phyloP scores from a whole-genome alignment of 1,284 basidiomycete genomes.

The Malassezia obtusa region DNA sequence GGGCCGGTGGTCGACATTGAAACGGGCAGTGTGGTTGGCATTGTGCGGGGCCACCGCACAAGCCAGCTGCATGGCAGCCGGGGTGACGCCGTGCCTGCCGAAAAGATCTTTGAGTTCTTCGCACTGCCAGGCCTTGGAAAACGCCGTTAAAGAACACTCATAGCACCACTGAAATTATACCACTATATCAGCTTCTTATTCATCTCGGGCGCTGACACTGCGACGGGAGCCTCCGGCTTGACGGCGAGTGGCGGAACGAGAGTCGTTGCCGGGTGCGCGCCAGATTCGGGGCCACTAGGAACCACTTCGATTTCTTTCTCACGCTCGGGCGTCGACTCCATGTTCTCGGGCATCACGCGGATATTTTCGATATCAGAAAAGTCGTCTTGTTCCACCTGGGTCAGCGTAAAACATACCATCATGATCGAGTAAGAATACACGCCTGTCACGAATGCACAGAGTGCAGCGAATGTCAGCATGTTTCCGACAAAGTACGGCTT shows the following conservation, averaged over 20 bases:
- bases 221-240: neutral
- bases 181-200: slow-evolving; percentile 13
- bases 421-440: slow-evolving; percentile 17
- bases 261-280: neutral
- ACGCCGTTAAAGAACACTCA: neutral
- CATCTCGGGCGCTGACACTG: slow-evolving; percentile 1
- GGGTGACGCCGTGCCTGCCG: slow-evolving; percentile 63
- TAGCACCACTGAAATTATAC: neutral
- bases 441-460: slow-evolving; percentile 4
- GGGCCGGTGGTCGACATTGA: slow-evolving; percentile 61
- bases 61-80: slow-evolving; percentile 54
- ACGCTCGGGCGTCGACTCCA: neutral
- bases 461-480: neutral
- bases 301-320: neutral
- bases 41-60: slow-evolving; percentile 60
- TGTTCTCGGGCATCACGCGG: slow-evolving; percentile 1
- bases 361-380: slow-evolving; percentile 16
- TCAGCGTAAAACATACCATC: slow-evolving; percentile 4
- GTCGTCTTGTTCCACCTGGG: slow-evolving; percentile 18
- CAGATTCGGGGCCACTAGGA: neutral
- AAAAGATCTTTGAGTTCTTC: slow-evolving; percentile 57
- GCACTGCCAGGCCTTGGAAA: slow-evolving; percentile 34
- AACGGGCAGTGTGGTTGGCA: slow-evolving; percentile 60
- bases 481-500: slow-evolving; percentile 12
- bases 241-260: neutral